phyloP scores from a whole-genome alignment of 2,329 filamentous ascomycete species.

The Sphaceloma murrayae region DNA sequence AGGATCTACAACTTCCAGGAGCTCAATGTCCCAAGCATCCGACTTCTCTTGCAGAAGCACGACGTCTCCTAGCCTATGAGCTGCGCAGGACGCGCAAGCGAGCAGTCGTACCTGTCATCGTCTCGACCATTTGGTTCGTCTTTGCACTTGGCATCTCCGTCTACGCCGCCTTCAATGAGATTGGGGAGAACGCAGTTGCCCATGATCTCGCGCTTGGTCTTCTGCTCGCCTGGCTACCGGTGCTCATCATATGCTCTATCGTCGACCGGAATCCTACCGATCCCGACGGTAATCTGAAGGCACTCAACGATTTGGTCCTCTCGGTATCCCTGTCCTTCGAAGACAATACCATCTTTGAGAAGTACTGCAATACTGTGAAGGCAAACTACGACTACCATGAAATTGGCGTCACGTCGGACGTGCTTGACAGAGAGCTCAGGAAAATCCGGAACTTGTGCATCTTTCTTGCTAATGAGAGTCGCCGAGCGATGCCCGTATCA shows the following conservation, averaged over 20 bases:
- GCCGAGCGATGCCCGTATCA: no score
- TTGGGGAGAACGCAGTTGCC: slow-evolving; percentile 35
- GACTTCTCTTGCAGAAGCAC: slow-evolving; percentile 25
- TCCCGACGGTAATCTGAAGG: slow-evolving; percentile 32
- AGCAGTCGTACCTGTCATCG: slow-evolving; percentile 34
- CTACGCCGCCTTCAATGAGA: slow-evolving; percentile 28
- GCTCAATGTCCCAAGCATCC: not conserved
- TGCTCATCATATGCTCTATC: slow-evolving; percentile 37
- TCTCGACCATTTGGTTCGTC: slow-evolving; percentile 37
- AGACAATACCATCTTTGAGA: slow-evolving; percentile 24
- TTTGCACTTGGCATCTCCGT: slow-evolving; percentile 32
- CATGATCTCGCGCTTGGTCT: slow-evolving; percentile 39
- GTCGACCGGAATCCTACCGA: slow-evolving; percentile 40
- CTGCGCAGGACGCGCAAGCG: slow-evolving; percentile 34
- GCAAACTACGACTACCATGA: not conserved
- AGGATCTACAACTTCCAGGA: slow-evolving; percentile 24
- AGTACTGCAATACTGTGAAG: slow-evolving; percentile 23
- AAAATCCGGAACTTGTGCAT: slow-evolving; percentile 1
- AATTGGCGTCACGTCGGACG: not conserved
- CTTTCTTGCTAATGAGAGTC: not conserved
- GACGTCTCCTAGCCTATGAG: slow-evolving; percentile 31
- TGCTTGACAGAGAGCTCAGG: not conserved
- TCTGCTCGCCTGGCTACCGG: slow-evolving; percentile 38
- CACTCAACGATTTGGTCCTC: slow-evolving; percentile 34
- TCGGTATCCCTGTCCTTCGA: slow-evolving; percentile 29